Evolutionary conservation across 192 early-diverging fungal species (phyloP).

Genomic region (Rhizophagus clarus): DNA sequence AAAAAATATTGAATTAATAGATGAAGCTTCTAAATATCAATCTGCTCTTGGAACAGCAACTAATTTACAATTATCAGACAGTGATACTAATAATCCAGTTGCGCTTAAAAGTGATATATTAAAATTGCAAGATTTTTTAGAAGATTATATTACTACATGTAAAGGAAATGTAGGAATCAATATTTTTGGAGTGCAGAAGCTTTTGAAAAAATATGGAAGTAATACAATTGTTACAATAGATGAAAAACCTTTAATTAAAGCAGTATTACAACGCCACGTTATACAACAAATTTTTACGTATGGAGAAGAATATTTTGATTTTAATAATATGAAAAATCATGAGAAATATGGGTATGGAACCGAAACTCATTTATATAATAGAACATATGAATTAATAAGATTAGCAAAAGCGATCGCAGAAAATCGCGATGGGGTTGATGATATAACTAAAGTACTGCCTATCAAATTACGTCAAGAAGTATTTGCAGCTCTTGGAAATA

Average conservation of each 20-base stretch:
- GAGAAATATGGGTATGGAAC: background rate
- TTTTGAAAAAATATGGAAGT: slow-evolving; percentile 3
- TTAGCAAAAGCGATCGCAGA: background rate
- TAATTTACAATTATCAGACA: slow-evolving; percentile 20
- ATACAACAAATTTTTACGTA: background rate
- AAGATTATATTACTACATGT: background rate
- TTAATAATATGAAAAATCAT: no score
- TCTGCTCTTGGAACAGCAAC: slow-evolving; percentile 21
- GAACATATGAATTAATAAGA: background rate
- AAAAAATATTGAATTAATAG: background rate
- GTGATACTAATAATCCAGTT: slow-evolving; percentile 14
- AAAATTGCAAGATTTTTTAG: slow-evolving; percentile 7
- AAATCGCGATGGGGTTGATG: background rate
- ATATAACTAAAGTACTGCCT: background rate
- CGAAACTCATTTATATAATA: background rate
- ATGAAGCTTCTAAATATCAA: slow-evolving; percentile 25
- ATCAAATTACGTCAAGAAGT: slow-evolving; percentile 15
- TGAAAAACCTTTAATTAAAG: background rate
- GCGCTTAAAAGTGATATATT: background rate
- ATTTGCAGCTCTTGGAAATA: background rate
- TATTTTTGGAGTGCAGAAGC: background rate
- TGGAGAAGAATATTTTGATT: background rate
- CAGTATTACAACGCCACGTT: background rate
- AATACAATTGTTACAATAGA: background rate
- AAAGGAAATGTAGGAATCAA: slow-evolving; percentile 9